Evolutionary conservation across 2,329 filamentous ascomycete species (phyloP), one percentile per base, ranked within the genome.

Genomic region (Colletotrichum salicis): DNA sequence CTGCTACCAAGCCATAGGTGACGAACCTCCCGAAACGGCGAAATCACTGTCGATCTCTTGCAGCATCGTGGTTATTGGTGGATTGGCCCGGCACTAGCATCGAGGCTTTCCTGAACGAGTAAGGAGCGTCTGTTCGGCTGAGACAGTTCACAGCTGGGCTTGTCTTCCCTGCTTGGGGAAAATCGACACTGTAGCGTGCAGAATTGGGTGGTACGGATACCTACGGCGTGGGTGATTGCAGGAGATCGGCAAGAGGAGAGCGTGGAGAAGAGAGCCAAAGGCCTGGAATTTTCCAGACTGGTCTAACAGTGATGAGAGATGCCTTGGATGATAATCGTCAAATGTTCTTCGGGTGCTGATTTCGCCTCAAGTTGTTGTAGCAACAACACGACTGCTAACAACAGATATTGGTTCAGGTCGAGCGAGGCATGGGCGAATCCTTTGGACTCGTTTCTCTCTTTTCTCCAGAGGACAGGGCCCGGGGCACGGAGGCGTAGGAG

Each of bases 111-210:
- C 59, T 45, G 5, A 60, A 63, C 4, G 12, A 51, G 69, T n/a
- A 60, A 67, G 29, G 29, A 15, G 22, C 48, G 52, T 24, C 31
- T 41, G 29, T 35, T 27, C 27, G 27, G 45, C 57, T 70, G 56
- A 70, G 68, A 70, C 68, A 70, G 13, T 57, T 24, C 10, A 33
- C 63, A 70, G 68, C 64, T 62, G 51, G 27, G 29, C 67, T 56
- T 70, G 67, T 22, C 48, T 69, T 41, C 57, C 33, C 13, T 35
- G 57, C 4, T 57, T 19, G 45, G 6, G 45, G 10, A 55, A 48
- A 15, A 48, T 19, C 10, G 7, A 22, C 37, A 12, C 37, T 15
- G 13, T 12, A 29, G 52, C 31, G 24, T 15, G 24, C 24, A 10
- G 13, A 61, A 5, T 61, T 41, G 41, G 8, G 15, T n/a, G 41